Conservation (phyloP, 495 filamentous ascomycete genomes). For the Lineolata rhizophorae region DNA sequence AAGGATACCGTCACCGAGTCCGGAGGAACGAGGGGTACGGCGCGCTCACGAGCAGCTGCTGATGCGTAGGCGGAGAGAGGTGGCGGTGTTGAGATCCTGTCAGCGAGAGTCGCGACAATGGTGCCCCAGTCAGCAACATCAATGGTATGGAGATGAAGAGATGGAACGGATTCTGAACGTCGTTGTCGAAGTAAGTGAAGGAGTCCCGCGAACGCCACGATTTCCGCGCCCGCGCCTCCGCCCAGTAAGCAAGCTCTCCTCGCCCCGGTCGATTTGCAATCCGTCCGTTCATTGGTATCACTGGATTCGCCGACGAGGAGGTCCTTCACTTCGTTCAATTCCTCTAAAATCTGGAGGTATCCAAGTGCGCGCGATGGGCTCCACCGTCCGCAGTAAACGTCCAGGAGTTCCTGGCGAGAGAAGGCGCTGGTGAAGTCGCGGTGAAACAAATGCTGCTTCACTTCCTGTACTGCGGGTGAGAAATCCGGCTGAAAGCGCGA, state of each 20-base stretch:
- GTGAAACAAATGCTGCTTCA: conserved; percentile 68
- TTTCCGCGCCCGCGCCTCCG: conserved; percentile 69
- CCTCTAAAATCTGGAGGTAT: conserved; percentile 48
- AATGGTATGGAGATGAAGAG: conserved; percentile 37
- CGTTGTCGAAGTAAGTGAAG: conserved; percentile 27
- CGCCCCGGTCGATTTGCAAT: too few species aligned
- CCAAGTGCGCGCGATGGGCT: conserved; percentile 62
- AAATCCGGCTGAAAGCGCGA: conserved; percentile 23
- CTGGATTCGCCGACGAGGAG: conserved; percentile 8
- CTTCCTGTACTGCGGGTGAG: conserved; percentile 39
- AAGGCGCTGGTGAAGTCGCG: conserved; percentile 71
- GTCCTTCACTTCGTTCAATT: too few species aligned
- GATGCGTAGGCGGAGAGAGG: conserved; percentile 32
- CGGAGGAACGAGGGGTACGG: conserved; percentile 19
- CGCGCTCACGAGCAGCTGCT: conserved; percentile 24
- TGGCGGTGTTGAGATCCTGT: conserved; percentile 23
- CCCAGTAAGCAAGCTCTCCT: too few species aligned
- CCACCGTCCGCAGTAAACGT: conserved; percentile 74
- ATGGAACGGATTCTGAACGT: conserved; percentile 2
- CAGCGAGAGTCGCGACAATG: conserved; percentile 32
- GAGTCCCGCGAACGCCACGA: conserved; percentile 49
- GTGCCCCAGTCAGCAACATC: conserved; percentile 61
- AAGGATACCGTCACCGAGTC: too few species aligned
- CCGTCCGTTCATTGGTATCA: conserved; percentile 26
- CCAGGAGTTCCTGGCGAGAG: conserved; percentile 37